Evolutionary conservation across 2,329 filamentous ascomycete genomes (phyloP), one percentile per base, ranked within the genome.

Genomic region (Xylaria digitata): DNA sequence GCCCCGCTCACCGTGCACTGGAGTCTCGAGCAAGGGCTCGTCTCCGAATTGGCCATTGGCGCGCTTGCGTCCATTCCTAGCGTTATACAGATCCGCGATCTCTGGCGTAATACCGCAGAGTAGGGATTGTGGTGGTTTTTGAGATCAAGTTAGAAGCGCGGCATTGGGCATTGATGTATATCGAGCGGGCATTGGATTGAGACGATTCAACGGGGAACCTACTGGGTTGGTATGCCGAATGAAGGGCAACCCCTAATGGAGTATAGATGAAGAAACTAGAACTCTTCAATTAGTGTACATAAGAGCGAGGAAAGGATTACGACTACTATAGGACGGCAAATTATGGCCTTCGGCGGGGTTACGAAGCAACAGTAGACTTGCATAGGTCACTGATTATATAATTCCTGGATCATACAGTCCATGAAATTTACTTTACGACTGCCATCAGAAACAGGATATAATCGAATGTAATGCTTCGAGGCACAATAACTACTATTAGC

Each of bases 1-100:
- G 88, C 92, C 63, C 93, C 94, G 37, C 82, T 97, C 77, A 95
- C 92, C 68, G 75, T 95, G 30, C 93, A 97, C 81, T 97, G 92
- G 90, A 91, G 92, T 74, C 78, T 90, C 46, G 88, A 92, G 67
- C 82, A 86, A 63, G 92, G 92, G 0, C 76, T 89, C 9, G 78
- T 92, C 61, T 84, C 85, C 42, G 86, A 90, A 66, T 82, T 83
- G 67, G 80, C 84, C 75, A 81, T 90, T 30, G 89, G 88, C 0
- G 73, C 87, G 26, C 80, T 88, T 59, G 90, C 90, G 6, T 83
- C 79, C 63, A 77, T 78, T 13, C 77, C 77, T 0, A 73, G 76
- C 6, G 58, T 74, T 26, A 65, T 78, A 7, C 72, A 75, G 67
- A 77, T 78, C 55, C 69, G 75, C 15, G 75, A 78, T 55, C 61